These are phyloP conservation scores for Niveomyces coronatus DNA, from an alignment of 2,329 filamentous ascomycete genomes.

Conservation along the genomic window DNA sequence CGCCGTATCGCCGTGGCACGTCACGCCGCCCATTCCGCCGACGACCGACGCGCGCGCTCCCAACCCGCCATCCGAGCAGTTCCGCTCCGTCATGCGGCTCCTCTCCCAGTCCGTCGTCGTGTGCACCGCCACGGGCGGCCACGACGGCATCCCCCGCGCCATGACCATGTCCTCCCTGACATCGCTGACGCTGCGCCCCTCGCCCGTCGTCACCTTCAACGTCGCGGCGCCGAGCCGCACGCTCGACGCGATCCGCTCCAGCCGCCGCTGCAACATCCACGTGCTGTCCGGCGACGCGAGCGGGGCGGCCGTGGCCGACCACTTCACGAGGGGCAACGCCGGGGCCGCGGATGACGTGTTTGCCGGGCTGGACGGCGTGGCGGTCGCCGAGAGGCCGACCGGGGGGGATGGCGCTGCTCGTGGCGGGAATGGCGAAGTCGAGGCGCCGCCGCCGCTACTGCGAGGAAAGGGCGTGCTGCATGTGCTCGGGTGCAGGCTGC, in stretches of 20 bases:
- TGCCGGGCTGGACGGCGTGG: slow-evolving; percentile 22
- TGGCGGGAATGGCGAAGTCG: too few species aligned
- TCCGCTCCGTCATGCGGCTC: slow-evolving; percentile 43
- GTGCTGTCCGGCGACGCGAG: slow-evolving; percentile 36
- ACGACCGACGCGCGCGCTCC: slow-evolving; percentile 24
- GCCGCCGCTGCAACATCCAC: slow-evolving; percentile 43
- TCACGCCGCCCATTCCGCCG: slow-evolving; percentile 21
- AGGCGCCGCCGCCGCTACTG: slow-evolving; percentile 31
- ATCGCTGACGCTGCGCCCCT: slow-evolving; percentile 41
- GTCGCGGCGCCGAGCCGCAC: slow-evolving; percentile 46
- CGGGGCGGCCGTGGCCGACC: slow-evolving; percentile 40
- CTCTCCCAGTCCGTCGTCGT: slow-evolving; percentile 46
- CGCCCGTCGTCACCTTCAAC: slow-evolving; percentile 46
- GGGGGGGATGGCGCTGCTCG: too few species aligned
- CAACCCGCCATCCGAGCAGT: slow-evolving; percentile 31
- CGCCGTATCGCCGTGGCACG: slow-evolving; percentile 18
- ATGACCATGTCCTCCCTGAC: slow-evolving; percentile 54
- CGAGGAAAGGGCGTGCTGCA: slow-evolving; percentile 42
- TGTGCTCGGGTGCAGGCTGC: slow-evolving; percentile 32
- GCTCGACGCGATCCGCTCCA: slow-evolving; percentile 36
- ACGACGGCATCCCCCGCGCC: slow-evolving; percentile 28
- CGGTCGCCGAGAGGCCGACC: slow-evolving; percentile 8
- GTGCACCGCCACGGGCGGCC: slow-evolving; percentile 35
- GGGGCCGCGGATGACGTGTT: slow-evolving; percentile 29
- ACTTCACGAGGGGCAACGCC: slow-evolving; percentile 40